Conservation (phyloP, 2,329 filamentous ascomycete species). For the Teratosphaeria gauchensis region DNA sequence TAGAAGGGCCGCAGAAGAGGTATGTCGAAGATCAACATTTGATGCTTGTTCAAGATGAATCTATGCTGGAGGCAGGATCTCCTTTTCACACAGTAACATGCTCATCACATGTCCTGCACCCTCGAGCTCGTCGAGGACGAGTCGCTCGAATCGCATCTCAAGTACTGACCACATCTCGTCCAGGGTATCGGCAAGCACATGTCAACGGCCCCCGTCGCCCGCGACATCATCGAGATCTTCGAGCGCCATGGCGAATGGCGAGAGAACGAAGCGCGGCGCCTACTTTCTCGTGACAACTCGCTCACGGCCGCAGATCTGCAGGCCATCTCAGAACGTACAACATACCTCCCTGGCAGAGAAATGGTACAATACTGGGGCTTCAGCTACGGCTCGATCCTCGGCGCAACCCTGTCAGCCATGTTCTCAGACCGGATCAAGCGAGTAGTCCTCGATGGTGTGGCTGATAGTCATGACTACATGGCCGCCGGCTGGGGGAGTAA, state of each 20-base stretch:
- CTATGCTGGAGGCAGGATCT: background rate
- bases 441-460: conserved; percentile 35
- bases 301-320: background rate
- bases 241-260: conserved; percentile 31
- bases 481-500: conserved; percentile 39
- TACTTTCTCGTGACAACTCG: background rate
- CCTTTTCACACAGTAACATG: background rate
- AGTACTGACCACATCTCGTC: background rate
- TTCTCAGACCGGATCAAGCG: conserved; percentile 34
- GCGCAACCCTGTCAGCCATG: conserved; percentile 36
- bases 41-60: background rate
- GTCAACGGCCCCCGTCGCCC: conserved; percentile 36
- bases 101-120: background rate
- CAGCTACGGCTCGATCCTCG: conserved; percentile 39
- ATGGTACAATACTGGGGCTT: conserved; percentile 30
- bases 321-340: conserved; percentile 5
- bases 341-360: conserved; percentile 19
- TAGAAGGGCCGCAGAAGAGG: conserved; percentile 5
- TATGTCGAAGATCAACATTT: background rate
- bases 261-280: conserved; percentile 18
- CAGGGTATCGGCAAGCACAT: conserved; percentile 31
- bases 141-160: background rate
- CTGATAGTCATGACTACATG: conserved; percentile 39
- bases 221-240: conserved; percentile 40
- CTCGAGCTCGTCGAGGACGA: background rate